phyloP scores from a whole-genome alignment of 163 green algal species.

The Scenedesmus sp. region DNA sequence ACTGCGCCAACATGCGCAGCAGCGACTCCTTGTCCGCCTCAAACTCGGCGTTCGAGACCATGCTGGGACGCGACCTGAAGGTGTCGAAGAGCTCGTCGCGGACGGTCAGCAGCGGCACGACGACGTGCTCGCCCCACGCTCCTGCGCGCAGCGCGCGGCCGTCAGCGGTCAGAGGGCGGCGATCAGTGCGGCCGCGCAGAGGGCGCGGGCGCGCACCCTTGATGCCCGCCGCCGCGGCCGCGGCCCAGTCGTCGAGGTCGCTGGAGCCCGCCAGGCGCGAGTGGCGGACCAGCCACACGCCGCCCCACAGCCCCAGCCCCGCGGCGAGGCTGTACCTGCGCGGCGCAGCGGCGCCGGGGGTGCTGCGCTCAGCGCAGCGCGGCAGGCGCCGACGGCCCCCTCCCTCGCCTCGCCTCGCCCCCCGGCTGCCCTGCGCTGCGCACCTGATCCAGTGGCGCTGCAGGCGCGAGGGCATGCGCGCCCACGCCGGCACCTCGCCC shows the following conservation, averaged over 20 bases:
- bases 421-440: background rate
- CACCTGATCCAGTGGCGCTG: constrained; percentile 76
- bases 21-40: constrained; percentile 74
- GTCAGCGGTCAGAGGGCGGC: background rate
- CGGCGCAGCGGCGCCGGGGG: no score
- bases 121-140: constrained; percentile 60
- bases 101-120: constrained; percentile 65
- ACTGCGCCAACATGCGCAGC: constrained; percentile 84
- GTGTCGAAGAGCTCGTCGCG: constrained; percentile 81
- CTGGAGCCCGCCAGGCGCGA: constrained; percentile 61
- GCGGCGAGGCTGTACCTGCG: constrained; percentile 22
- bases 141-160: background rate
- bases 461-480: constrained; percentile 55
- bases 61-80: constrained; percentile 70
- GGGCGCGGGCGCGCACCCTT: no score
- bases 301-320: constrained; percentile 1
- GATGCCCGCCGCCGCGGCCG: background rate
- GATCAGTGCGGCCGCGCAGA: background rate
- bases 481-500: constrained; percentile 56
- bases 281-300: constrained; percentile 64
- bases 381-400: no score
- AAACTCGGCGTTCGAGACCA: constrained; percentile 74
- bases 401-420: no score
- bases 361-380: no score
- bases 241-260: constrained; percentile 58